Evolutionary conservation across 1,284 basidiomycete species (phyloP).

Genomic region (Trichosporon inkin): DNA sequence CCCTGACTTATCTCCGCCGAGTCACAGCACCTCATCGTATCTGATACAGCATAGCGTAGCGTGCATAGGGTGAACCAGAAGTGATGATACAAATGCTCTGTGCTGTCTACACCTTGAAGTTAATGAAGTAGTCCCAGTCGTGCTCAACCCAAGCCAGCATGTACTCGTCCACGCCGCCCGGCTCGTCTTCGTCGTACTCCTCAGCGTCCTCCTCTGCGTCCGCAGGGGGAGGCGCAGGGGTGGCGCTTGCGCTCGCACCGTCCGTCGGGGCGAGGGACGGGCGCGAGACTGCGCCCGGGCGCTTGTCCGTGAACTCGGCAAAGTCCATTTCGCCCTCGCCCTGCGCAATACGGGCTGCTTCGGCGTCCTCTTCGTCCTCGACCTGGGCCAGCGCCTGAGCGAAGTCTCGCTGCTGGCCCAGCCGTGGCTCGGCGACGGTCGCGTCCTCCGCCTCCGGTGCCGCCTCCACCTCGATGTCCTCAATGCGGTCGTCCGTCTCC

Average conservation of each 20-base stretch:
- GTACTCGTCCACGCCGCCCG: constrained; percentile 64
- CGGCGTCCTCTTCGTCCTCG: constrained; percentile 81
- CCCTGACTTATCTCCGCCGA: constrained; percentile 3
- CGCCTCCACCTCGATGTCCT: constrained; percentile 33
- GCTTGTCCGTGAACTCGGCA: constrained; percentile 62
- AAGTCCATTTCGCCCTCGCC: constrained; percentile 76
- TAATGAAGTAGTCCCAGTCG: constrained; percentile 69
- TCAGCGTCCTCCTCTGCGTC: constrained; percentile 48
- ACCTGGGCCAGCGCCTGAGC: constrained; percentile 72
- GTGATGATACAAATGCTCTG: background rate
- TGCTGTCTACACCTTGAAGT: background rate
- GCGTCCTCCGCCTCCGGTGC: constrained; percentile 34
- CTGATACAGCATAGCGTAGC: background rate
- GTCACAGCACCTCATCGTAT: background rate
- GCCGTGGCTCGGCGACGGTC: constrained; percentile 31
- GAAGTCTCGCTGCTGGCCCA: constrained; percentile 52
- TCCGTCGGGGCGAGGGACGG: constrained; percentile 10
- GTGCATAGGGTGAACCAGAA: constrained; percentile 3
- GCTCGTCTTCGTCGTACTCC: constrained; percentile 53
- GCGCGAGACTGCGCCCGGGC: constrained; percentile 1
- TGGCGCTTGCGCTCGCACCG: constrained; percentile 4
- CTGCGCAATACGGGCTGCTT: constrained; percentile 72
- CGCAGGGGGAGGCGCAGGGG: constrained; percentile 24
- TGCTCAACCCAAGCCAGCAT: constrained; percentile 73
- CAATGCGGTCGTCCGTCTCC: constrained; percentile 36